These are phyloP conservation scores for Cystobasidium sp. DNA, from an alignment of 1,284 basidiomycete genomes.

Conservation along the genomic window DNA sequence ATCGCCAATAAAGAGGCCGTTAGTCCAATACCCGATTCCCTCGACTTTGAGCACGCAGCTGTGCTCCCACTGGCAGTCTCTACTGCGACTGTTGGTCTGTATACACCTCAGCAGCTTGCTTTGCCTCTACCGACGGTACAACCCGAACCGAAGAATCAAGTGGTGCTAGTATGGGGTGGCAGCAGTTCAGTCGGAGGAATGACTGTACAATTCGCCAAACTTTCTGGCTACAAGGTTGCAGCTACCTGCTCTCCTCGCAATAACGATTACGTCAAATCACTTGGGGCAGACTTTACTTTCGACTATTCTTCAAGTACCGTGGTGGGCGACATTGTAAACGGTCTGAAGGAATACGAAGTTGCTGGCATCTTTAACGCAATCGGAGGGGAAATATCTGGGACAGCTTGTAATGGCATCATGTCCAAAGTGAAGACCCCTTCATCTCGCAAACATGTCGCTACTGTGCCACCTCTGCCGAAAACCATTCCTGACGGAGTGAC, in stretches of 20 bases:
- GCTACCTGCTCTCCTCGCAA: constrained; percentile 48
- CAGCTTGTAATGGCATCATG: constrained; percentile 36
- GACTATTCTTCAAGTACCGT: constrained; percentile 46
- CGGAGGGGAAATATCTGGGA: constrained; percentile 43
- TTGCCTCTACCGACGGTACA: constrained; percentile 28
- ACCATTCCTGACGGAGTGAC: constrained; percentile 42
- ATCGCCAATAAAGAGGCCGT: constrained; percentile 13
- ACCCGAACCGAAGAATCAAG: constrained; percentile 44
- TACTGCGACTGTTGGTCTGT: constrained; percentile 55
- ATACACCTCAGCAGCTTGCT: constrained; percentile 51
- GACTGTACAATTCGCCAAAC: constrained; percentile 54
- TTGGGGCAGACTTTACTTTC: constrained; percentile 47
- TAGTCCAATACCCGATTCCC: constrained; percentile 1
- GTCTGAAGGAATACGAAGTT: constrained; percentile 30
- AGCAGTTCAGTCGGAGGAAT: constrained; percentile 54
- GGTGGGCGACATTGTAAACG: constrained; percentile 41
- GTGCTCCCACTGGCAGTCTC: constrained; percentile 53
- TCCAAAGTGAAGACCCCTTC: constrained; percentile 29
- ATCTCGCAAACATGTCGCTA: constrained; percentile 45
- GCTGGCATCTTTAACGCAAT: constrained; percentile 47
- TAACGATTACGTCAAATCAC: constrained; percentile 46
- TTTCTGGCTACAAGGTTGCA: constrained; percentile 46
- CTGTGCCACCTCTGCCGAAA: constrained; percentile 44
- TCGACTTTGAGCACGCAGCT: constrained; percentile 51
- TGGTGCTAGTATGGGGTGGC: constrained; percentile 55